Evolutionary conservation across 2,329 filamentous ascomycete genomes (phyloP).

Genomic region (Colletotrichum cordylinicola): DNA sequence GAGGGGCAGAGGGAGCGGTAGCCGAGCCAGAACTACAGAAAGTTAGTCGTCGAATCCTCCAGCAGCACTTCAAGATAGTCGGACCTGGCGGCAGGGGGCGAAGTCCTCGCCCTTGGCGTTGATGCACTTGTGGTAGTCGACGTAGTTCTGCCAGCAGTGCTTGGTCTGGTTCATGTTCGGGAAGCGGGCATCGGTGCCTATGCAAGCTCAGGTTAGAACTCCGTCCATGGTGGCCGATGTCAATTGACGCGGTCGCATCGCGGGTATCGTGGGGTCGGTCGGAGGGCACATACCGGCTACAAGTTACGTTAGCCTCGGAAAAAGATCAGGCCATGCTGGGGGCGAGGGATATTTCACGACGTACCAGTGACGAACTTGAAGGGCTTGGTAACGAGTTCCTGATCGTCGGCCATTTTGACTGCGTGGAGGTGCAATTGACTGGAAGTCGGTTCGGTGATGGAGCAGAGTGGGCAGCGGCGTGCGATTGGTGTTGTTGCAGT

Average conservation of each 20-base stretch:
- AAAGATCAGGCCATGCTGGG: conserved; percentile 38
- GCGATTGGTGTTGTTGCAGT: conserved; percentile 35
- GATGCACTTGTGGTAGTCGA: conserved; percentile 99
- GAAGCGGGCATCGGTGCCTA: conserved; percentile 99
- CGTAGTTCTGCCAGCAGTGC: conserved; percentile 99
- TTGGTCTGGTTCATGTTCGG: conserved; percentile 98
- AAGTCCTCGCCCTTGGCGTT: conserved; percentile 98
- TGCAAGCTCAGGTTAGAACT: conserved; percentile 6
- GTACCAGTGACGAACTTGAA: conserved; percentile 99
- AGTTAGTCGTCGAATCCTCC: conserved; percentile 26
- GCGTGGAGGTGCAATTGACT: conserved; percentile 34
- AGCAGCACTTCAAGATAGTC: conserved; percentile 18
- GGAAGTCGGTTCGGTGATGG: conserved; percentile 32
- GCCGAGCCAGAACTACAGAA: conserved; percentile 84
- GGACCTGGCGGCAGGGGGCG: conserved; percentile 93
- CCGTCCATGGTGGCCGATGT: neutral
- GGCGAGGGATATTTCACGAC: conserved; percentile 48
- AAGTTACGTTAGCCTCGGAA: conserved; percentile 45
- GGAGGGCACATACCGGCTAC: conserved; percentile 48
- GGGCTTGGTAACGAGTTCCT: conserved; percentile 89
- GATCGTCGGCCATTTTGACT: conserved; percentile 86
- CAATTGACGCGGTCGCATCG: conserved; percentile 36
- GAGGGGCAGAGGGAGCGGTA: conserved; percentile 98
- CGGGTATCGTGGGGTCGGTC: neutral
- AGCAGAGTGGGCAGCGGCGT: conserved; percentile 41